These are phyloP conservation scores for Diplodia intermedia DNA, from an alignment of 2,329 filamentous ascomycete genomes.

Conservation along the genomic window DNA sequence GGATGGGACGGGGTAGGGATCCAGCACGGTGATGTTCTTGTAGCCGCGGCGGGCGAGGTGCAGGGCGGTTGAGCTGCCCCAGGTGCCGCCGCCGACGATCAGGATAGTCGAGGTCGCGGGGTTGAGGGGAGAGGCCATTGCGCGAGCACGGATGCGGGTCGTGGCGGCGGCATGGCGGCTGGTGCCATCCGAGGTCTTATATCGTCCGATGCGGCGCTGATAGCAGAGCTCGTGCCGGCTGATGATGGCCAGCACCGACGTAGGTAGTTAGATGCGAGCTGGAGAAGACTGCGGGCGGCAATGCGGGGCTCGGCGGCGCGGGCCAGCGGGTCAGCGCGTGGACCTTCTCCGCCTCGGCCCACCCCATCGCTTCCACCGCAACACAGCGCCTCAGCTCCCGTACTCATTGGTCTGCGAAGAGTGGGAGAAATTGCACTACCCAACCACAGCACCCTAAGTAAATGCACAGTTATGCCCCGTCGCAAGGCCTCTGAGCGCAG, in stretches of 20 bases:
- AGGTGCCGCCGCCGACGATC: conserved; percentile 60
- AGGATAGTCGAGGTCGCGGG: conserved; percentile 40
- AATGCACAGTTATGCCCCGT: conserved; percentile 34
- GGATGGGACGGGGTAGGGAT: conserved; percentile 56
- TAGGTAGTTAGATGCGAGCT: too few species aligned
- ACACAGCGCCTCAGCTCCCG: not conserved
- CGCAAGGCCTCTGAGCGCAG: conserved; percentile 34
- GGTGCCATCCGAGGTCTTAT: not conserved
- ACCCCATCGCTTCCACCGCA: conserved; percentile 6
- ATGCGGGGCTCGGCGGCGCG: not conserved
- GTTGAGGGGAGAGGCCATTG: conserved; percentile 23
- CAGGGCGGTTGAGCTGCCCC: conserved; percentile 61
- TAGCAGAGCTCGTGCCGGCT: not conserved
- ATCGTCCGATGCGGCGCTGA: not conserved
- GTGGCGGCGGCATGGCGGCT: conserved; percentile 10
- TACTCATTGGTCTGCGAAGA: not conserved
- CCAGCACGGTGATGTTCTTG: conserved; percentile 57
- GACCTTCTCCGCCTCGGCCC: conserved; percentile 24
- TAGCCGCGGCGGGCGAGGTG: conserved; percentile 59
- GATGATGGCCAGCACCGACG: not conserved
- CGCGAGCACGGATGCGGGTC: too few species aligned
- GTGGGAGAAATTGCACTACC: conserved; percentile 1
- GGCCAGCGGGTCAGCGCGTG: not conserved
- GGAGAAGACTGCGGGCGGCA: too few species aligned
- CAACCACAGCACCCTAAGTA: not conserved